Evolutionary conservation across 371 early-diverging fungal species (phyloP).

Genomic region (Rhizomucor miehei): DNA sequence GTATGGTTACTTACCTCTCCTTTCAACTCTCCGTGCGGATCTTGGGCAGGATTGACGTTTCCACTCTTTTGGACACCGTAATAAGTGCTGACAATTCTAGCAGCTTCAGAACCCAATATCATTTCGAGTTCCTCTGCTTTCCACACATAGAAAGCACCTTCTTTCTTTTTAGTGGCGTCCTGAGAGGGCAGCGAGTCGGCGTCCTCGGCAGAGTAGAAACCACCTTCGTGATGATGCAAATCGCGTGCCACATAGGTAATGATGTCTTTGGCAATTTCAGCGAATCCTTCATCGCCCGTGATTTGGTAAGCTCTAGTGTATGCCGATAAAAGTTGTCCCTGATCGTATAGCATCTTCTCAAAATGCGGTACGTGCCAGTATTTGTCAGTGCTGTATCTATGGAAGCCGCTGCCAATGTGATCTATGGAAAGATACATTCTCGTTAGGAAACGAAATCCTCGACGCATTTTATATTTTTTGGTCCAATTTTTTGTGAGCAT

Average conservation of each 20-base stretch:
- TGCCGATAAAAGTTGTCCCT: constrained; percentile 60
- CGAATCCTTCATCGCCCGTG: constrained; percentile 46
- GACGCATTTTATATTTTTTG: too few species aligned
- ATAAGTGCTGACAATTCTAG: constrained; percentile 40
- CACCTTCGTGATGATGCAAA: constrained; percentile 46
- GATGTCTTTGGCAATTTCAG: constrained; percentile 52
- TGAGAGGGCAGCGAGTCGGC: constrained; percentile 56
- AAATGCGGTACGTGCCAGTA: constrained; percentile 56
- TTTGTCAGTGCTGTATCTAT: constrained; percentile 44
- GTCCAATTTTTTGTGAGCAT: constrained; percentile 1
- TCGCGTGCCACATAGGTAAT: constrained; percentile 53
- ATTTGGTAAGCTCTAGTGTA: constrained; percentile 47
- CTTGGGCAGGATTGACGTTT: constrained; percentile 55
- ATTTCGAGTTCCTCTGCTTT: constrained; percentile 41
- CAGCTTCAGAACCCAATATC: constrained; percentile 33
- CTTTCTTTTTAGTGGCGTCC: constrained; percentile 38
- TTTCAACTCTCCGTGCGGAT: constrained; percentile 58
- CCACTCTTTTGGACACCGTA: constrained; percentile 53
- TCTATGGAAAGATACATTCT: too few species aligned
- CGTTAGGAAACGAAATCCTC: too few species aligned
- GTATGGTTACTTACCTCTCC: constrained; percentile 38
- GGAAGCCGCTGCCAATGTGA: constrained; percentile 61
- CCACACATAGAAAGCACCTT: constrained; percentile 75
- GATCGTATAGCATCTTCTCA: constrained; percentile 72
- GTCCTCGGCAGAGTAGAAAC: constrained; percentile 70